Percentiles rank a stretch among this genome's conserved stretches.
These are phyloP conservation scores for Chlorella sp. DNA, from an alignment of 139 green algal species.

Conservation along the genomic window DNA sequence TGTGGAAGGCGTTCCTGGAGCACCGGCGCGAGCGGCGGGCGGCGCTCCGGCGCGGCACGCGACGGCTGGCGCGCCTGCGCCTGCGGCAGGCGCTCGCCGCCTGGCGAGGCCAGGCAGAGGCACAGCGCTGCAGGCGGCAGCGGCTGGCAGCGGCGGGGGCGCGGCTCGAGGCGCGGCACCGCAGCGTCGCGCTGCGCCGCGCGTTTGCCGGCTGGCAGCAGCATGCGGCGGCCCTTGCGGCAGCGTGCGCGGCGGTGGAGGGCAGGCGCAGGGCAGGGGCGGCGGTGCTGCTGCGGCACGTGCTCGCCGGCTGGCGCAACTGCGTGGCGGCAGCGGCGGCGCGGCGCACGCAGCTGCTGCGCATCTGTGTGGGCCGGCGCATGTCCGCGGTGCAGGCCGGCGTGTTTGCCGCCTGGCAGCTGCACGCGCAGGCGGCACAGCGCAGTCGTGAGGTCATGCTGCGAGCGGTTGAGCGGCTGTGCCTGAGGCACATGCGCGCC, in stretches of 20 bases:
- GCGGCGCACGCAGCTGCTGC: slow-evolving; percentile 7
- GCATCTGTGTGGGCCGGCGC: slow-evolving; percentile 13
- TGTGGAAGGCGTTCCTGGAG: too few relatives aligned
- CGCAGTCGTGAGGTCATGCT: slow-evolving; percentile 27
- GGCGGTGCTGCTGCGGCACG: slow-evolving; percentile 1
- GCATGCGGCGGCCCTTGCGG: neutral
- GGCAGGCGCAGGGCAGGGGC: slow-evolving; percentile 8
- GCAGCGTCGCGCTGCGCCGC: neutral
- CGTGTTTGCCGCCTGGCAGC: slow-evolving; percentile 16
- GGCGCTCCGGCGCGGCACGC: too few relatives aligned
- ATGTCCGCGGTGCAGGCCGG: neutral
- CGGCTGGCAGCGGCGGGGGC: too few relatives aligned
- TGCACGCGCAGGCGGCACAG: slow-evolving; percentile 9
- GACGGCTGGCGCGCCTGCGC: too few relatives aligned
- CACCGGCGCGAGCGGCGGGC: too few relatives aligned
- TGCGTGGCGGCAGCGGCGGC: neutral
- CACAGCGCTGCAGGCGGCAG: too few relatives aligned
- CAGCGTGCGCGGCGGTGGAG: slow-evolving; percentile 2
- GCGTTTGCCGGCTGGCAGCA: slow-evolving; percentile 1
- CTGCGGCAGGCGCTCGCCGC: too few relatives aligned
- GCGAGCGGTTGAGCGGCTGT: slow-evolving; percentile 26
- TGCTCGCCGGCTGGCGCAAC: slow-evolving; percentile 15
- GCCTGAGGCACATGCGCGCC: neutral
- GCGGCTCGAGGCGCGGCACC: too few relatives aligned
- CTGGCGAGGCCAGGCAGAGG: too few relatives aligned